Percentiles rank a stretch among this genome's conserved stretches.
phyloP scores from a whole-genome alignment of 2,329 filamentous ascomycete species.

The Fusarium succisae region DNA sequence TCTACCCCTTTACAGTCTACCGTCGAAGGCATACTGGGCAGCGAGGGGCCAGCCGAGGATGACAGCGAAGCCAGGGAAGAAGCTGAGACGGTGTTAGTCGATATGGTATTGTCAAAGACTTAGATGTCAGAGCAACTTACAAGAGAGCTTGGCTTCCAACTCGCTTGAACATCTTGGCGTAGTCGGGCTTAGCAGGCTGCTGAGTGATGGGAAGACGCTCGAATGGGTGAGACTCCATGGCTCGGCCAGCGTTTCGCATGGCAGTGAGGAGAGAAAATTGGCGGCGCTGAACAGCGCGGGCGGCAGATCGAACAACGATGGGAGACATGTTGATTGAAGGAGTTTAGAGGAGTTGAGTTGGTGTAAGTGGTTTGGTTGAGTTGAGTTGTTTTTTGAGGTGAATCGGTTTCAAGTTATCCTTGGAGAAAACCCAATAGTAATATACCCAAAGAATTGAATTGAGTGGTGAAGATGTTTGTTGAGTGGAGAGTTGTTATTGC shows the following conservation, averaged over 20 bases:
- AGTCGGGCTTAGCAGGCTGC: constrained; percentile 45
- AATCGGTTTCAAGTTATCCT: constrained; percentile 8
- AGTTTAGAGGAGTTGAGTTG: constrained; percentile 21
- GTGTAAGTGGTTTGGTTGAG: constrained; percentile 23
- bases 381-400: constrained; percentile 9
- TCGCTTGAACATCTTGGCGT: constrained; percentile 46
- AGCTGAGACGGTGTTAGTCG: constrained; percentile 41
- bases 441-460: constrained; percentile 16
- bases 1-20: constrained; percentile 42
- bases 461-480: constrained; percentile 30
- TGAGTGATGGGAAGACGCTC: constrained; percentile 45
- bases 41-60: constrained; percentile 50
- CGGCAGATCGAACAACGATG: constrained; percentile 42
- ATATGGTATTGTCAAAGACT: background rate
- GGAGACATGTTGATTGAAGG: constrained; percentile 42
- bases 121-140: constrained; percentile 41
- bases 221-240: constrained; percentile 50
- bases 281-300: constrained; percentile 45
- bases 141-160: constrained; percentile 44
- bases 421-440: constrained; percentile 14
- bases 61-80: constrained; percentile 47
- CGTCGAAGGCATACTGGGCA: constrained; percentile 44
- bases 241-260: constrained; percentile 47
- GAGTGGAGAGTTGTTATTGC: constrained; percentile 38
- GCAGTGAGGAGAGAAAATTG: constrained; percentile 48